These are phyloP conservation scores for Rhododendron henanense DNA, from an alignment of 148 eudicot genomes.

Conservation along the genomic window DNA sequence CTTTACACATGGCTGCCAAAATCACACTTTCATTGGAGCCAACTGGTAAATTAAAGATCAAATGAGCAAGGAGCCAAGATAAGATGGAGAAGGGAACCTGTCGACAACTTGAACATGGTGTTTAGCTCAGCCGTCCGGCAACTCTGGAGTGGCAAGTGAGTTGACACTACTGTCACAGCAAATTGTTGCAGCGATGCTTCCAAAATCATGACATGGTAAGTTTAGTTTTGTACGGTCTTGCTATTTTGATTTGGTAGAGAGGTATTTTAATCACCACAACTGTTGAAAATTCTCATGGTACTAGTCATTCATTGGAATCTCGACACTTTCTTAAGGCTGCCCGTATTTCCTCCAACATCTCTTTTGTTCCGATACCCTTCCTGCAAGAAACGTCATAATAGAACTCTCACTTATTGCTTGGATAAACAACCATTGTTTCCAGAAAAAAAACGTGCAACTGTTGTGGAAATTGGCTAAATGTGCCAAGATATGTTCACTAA, in stretches of 20 bases:
- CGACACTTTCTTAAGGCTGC: conserved; percentile 60
- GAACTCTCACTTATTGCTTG: background rate
- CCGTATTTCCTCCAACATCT: conserved; percentile 70
- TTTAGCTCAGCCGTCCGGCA: background rate
- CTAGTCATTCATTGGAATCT: conserved; percentile 18
- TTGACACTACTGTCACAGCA: background rate
- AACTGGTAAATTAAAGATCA: background rate
- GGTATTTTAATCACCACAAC: background rate
- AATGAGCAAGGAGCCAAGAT: conserved; percentile 8
- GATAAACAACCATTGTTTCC: background rate
- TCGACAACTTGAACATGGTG: background rate
- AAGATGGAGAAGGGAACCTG: background rate
- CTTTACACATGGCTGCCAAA: background rate
- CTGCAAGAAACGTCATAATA: conserved; percentile 31
- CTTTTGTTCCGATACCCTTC: conserved; percentile 57
- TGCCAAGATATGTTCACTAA: background rate
- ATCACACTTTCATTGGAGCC: background rate
- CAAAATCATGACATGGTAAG: background rate
- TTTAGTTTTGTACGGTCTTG: background rate
- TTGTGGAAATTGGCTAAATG: background rate
- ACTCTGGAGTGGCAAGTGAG: background rate
- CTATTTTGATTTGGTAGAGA: background rate
- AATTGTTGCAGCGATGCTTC: background rate
- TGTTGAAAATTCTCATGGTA: background rate
- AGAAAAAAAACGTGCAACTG: background rate